Conservation (phyloP, 2,329 filamentous ascomycete species). For the Trichophyton mentagrophytes region DNA sequence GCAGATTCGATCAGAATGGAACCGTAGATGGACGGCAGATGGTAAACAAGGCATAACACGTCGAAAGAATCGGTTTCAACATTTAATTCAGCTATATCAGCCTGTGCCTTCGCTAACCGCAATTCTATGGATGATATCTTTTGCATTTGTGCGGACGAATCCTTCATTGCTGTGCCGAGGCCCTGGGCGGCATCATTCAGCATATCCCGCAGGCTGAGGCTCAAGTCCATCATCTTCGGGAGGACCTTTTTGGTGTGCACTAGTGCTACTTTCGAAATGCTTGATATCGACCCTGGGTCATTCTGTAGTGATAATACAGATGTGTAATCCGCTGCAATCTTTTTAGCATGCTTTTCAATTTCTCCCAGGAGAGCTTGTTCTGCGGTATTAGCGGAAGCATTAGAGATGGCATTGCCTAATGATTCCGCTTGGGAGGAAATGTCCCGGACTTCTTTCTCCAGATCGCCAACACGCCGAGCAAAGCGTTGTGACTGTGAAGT, state of each 20-base stretch:
- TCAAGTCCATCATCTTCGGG: conserved; percentile 46
- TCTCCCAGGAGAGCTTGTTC: conserved; percentile 64
- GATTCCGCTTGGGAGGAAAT: conserved; percentile 45
- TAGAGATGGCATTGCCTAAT: conserved; percentile 20
- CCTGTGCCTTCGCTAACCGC: conserved; percentile 57
- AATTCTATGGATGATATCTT: conserved; percentile 69
- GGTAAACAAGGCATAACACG: conserved; percentile 63
- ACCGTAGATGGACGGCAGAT: conserved; percentile 79
- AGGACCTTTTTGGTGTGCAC: conserved; percentile 51
- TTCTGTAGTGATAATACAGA: conserved; percentile 57
- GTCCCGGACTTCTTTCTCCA: conserved; percentile 47
- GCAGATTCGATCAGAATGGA: conserved; percentile 78
- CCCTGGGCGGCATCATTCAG: conserved; percentile 43
- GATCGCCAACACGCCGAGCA: conserved; percentile 44
- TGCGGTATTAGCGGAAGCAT: conserved; percentile 27
- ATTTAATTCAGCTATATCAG: conserved; percentile 57
- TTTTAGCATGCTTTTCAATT: conserved; percentile 72
- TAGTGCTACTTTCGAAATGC: conserved; percentile 51
- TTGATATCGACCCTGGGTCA: conserved; percentile 50
- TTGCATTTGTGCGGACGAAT: conserved; percentile 64
- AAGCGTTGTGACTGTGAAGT: conserved; percentile 48
- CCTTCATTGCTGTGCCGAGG: conserved; percentile 54
- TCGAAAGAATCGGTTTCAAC: conserved; percentile 73
- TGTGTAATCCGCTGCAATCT: conserved; percentile 76
- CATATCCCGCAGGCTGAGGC: conserved; percentile 41